Percentiles rank a stretch among this genome's conserved stretches.
Evolutionary conservation across 768 basidiomycete species (phyloP).

Genomic region (Suillus brevipes): DNA sequence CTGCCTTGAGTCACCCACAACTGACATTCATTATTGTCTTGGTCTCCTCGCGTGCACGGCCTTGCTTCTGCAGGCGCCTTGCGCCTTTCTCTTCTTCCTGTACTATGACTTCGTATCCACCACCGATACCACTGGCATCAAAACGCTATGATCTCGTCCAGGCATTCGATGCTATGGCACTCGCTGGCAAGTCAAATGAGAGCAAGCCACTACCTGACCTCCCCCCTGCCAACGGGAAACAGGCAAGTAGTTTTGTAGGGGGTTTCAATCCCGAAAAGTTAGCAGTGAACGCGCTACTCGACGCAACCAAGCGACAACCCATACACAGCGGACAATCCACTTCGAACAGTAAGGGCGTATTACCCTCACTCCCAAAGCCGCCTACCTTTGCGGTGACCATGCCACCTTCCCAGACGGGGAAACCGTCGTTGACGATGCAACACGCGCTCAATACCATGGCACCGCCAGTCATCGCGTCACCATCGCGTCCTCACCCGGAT

Average conservation of each 20-base stretch:
- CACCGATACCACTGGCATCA: conserved; percentile 10
- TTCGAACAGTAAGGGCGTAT: conserved; percentile 15
- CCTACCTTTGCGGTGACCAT: conserved; percentile 33
- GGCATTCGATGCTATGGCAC: conserved; percentile 34
- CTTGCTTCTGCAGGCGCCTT: conserved; percentile 11
- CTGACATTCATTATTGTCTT: conserved; percentile 18
- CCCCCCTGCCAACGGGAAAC: background rate
- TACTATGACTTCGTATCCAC: conserved; percentile 8
- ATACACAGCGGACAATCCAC: conserved; percentile 3
- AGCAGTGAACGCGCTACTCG: conserved; percentile 11
- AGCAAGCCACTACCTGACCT: conserved; percentile 21
- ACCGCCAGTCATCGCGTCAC: conserved; percentile 19
- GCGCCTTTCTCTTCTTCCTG: background rate
- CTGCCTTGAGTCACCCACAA: conserved; percentile 18
- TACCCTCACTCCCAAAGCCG: conserved; percentile 24
- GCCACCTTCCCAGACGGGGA: conserved; percentile 36
- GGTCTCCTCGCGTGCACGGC: conserved; percentile 1
- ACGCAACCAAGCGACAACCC: conserved; percentile 14
- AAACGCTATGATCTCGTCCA: conserved; percentile 31
- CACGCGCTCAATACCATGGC: conserved; percentile 26
- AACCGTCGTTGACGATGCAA: conserved; percentile 39
- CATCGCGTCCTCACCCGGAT: conserved; percentile 38
- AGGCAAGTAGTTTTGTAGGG: conserved; percentile 42
- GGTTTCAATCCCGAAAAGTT: conserved; percentile 41
- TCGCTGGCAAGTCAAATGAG: conserved; percentile 23